Evolutionary conservation across 768 basidiomycete genomes (phyloP).

Genomic region (Trametes coccinea): DNA sequence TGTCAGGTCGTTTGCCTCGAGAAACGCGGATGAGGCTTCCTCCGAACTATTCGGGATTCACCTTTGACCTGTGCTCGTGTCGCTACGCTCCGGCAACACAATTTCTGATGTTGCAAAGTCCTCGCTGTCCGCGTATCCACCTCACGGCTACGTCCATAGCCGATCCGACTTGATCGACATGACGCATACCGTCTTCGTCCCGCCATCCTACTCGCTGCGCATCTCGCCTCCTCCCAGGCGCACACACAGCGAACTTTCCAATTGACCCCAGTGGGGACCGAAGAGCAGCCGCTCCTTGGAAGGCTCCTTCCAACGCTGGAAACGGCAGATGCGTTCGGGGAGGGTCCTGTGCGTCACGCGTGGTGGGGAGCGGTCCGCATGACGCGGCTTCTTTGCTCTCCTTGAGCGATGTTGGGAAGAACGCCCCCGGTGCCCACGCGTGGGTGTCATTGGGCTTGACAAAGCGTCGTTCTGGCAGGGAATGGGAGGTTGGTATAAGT

Average conservation of each 20-base stretch:
- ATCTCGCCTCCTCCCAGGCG: not conserved
- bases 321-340: not conserved
- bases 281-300: not conserved
- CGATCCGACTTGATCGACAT: not conserved
- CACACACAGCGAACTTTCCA: too few relatives aligned
- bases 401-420: not conserved
- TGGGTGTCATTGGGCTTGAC: not conserved
- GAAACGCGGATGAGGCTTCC: too few relatives aligned
- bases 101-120: not conserved
- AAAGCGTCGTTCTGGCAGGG: not conserved
- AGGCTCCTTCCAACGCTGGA: not conserved
- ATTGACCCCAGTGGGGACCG: too few relatives aligned
- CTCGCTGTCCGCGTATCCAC: not conserved
- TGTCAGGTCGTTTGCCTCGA: too few relatives aligned
- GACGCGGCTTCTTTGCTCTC: not conserved
- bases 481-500: not conserved
- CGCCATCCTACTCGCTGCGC: not conserved
- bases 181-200: not conserved
- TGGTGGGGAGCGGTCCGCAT: not conserved
- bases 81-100: too few relatives aligned
- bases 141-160: not conserved
- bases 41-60: too few relatives aligned
- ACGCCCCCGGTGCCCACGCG: not conserved
- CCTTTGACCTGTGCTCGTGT: too few relatives aligned
- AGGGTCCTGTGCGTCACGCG: not conserved